Percentiles rank a stretch among this genome's conserved stretches.
Evolutionary conservation across 257 asterid species (phyloP).

Genomic region (Gentiana macrophylla): DNA sequence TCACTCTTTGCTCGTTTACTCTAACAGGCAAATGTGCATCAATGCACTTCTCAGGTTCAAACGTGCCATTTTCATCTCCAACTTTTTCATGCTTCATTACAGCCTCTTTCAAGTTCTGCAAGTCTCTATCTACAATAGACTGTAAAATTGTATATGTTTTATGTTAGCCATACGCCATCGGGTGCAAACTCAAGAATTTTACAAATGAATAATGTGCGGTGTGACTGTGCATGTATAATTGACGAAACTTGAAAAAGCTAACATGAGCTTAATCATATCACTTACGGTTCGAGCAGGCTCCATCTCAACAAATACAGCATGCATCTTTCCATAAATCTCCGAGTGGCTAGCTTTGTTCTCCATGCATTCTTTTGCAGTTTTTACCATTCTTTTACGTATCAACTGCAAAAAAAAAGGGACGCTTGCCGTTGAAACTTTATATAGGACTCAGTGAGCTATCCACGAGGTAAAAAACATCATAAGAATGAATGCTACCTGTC

Average conservation of each 20-base stretch:
- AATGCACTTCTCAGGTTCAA: constrained; percentile 71
- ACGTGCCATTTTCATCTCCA: constrained; percentile 21
- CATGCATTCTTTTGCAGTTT: constrained; percentile 67
- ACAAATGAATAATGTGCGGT: too few species aligned
- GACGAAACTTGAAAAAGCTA: background rate
- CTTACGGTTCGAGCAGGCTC: constrained; percentile 57
- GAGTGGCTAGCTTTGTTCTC: constrained; percentile 63
- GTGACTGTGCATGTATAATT: too few species aligned
- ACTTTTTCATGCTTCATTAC: constrained; percentile 55
- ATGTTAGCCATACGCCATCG: background rate
- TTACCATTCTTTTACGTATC: constrained; percentile 74
- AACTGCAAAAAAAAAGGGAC: constrained; percentile 24
- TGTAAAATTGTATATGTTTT: constrained; percentile 16
- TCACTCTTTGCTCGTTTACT: constrained; percentile 88
- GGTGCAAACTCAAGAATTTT: too few species aligned
- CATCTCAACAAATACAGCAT: constrained; percentile 78
- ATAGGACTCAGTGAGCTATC: background rate
- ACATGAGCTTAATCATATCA: constrained; percentile 1
- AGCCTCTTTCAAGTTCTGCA: constrained; percentile 73
- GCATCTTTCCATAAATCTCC: constrained; percentile 87
- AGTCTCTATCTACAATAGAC: constrained; percentile 51
- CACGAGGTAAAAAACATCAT: background rate
- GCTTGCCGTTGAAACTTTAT: background rate
- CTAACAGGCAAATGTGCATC: constrained; percentile 86
- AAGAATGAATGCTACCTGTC: constrained; percentile 42